These are phyloP conservation scores for Cryphonectria radicalis DNA, from an alignment of 2,329 filamentous ascomycete species.

Conservation along the genomic window DNA sequence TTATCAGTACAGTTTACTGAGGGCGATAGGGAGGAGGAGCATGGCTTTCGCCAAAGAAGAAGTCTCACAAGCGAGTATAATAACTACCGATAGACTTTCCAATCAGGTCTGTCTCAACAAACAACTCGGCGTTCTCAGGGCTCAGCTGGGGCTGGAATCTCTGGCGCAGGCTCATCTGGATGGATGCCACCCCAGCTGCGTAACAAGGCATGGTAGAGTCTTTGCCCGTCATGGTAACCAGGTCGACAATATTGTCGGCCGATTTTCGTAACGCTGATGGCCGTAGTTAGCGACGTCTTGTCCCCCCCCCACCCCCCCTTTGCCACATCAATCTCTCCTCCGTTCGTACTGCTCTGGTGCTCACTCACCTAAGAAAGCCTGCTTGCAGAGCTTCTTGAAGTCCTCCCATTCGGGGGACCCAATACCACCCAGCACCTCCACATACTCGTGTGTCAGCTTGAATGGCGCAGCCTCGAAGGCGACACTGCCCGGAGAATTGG, in stretches of 20 bases:
- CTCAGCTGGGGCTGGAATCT: conserved; percentile 83
- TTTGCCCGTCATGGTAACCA: conserved; percentile 83
- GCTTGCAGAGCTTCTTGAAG: conserved; percentile 80
- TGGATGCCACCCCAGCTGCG: conserved; percentile 71
- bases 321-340: neutral
- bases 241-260: conserved; percentile 78
- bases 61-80: conserved; percentile 77
- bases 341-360: conserved; percentile 30
- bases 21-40: too few relatives aligned
- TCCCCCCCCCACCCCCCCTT: neutral
- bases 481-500: conserved; percentile 81
- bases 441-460: conserved; percentile 81
- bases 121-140: conserved; percentile 78
- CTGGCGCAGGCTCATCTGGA: conserved; percentile 70
- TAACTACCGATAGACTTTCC: conserved; percentile 84
- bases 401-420: conserved; percentile 72
- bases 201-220: conserved; percentile 87
- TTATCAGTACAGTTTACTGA: conserved; percentile 9
- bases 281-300: conserved; percentile 27
- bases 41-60: too few relatives aligned
- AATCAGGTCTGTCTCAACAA: conserved; percentile 79
- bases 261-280: conserved; percentile 70
- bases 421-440: conserved; percentile 78
- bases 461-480: conserved; percentile 87
- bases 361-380: conserved; percentile 77